Base-by-base conservation (phyloP, 75 land plant species). In the Sequoia sempervirens region DNA sequence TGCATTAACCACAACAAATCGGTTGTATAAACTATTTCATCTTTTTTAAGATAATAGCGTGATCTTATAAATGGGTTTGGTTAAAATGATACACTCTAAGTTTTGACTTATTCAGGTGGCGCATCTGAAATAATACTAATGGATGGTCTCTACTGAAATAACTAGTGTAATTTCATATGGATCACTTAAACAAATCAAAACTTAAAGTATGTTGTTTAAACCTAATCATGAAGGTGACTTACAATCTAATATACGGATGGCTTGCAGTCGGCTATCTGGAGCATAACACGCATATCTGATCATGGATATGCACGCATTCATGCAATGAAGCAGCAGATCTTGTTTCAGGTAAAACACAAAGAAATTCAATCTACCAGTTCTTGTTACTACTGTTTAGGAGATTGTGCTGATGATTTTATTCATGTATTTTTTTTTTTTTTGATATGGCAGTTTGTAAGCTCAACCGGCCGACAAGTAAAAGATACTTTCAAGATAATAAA, bases 241-340 rank as follows among this genome's bases (percentile, higher is more conserved):
- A 61, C 66, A 5, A 23, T 20, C 7, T 3, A 23, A 61, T 18
- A 61, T 23, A 23, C 5, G 26, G 30, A 17, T 37, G 53, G 73
- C 46, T 5, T 23, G 74, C 87, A 93, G 95, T 82, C 56, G 20
- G 70, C 58, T 13, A 54, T 30, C 32, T 95, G 97, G 97, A 95
- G 97, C 80, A 74, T 92, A 56, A 46, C 50, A 64, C 86, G 97
- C 50, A 85, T 90, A 54, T 83, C 89, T 32, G 91, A 90, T 23
- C 93, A 85, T 85, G 97, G 97, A 13, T 94, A 90, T 81, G 28
- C 80, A 8, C 85, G 88, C 56, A 86, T 87, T 2, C 88, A 91
- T 70, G 90, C 91, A 83, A 91, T 87, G 23, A 84, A 34, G 54
- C 45, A 85, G 26, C 72, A 88, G 52, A 38, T 91, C 3, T 68